Base-by-base conservation (phyloP, 495 filamentous ascomycete species). In the Penicillium antarcticum region DNA sequence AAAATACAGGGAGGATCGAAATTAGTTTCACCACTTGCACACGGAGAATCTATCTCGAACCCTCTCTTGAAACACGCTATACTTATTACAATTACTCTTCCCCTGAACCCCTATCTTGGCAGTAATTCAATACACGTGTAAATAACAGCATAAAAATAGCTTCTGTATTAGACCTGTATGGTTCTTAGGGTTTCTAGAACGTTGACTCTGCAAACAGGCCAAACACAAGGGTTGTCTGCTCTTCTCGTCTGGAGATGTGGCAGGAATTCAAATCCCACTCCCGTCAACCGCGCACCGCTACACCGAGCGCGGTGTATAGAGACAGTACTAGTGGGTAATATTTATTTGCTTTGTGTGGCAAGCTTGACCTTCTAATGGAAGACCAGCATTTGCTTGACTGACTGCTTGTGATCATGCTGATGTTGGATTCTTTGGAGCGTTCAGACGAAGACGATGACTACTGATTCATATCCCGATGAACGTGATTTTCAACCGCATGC, bases 1-100 rank as follows among this genome's bases (percentile, higher is more conserved):
- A 23, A 23, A 23, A 23, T 29, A 29, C 24, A 29, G 4, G 24
- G 7, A 7, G 7, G 24, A 52, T 51, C 48, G 41, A 55, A 48
- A 55, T 55, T 34, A 55, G 45, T 42, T 55, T 55, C 45, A 55
- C 52, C 53, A 56, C 48, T 48, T 56, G 29, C 42, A 48, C 43
- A 57, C 48, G 26, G 53, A 56, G 54, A 57, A 43, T 57, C 54
- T 57, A 38, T 57, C 54, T 52, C 48, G 26, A 52, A 38, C 19
- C 47, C 48, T 52, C 48, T 52, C 34, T 52, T 23, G 31, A 57
- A 57, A 51, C 39, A 26, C 54, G 38, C 54, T 57, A 48, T 57
- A 40, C 54, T 42, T 56, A 48, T 56, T 51, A 51, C 18, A 14
- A 46, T 23, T 56, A 56, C 23, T 40, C 36, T 26, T 16, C 36